Evolutionary conservation across 768 basidiomycete species (phyloP), one percentile per base, ranked within the genome.

Genomic region (Basidioascus undulatus): DNA sequence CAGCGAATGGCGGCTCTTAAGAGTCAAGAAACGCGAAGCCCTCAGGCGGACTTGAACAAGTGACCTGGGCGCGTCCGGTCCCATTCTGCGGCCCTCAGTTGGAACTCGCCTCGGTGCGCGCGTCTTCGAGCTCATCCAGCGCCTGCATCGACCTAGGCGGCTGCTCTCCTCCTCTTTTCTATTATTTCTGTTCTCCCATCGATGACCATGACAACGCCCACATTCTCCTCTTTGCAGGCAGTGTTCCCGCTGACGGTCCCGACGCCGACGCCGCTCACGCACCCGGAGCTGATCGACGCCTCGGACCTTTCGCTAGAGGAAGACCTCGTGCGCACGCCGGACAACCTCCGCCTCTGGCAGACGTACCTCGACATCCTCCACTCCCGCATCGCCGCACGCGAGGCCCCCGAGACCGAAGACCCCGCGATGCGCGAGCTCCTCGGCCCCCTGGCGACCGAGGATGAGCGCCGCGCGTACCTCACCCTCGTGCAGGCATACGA

Each of bases 331-430:
- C 70, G 82, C 46, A 94, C 94, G 57, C 81, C 84, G 9, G 67
- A 69, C 27, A 89, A 84, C 26, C 84, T 89, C 58, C 70, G 81
- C 30, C 74, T 80, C 52, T 96, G 92, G 92, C 80, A 83, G 71
- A 62, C 74, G 2, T 80, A 83, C 47, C 76, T 96, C 49, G 66
- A 71, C 49, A 65, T 69, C 28, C 67, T 80, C 35, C 70, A 70
- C 52, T 82, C 87, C 47, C 64, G 67, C 13, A 70, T 71, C 49
- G 19, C 45, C 38, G 37, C 48, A 27, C 35, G 43, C 44, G 32
- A 49, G 24, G 36, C 42, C 28, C 28, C 53, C 23, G 42, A 54
- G 41, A 23, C 54, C 4, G 55, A 55, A 36, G 54, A 53, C 8
- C 44, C 8, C 35, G 27, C 26, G 70, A 71, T 41, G 59, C 3